Conservation (phyloP, 169 alveolate genomes). For the Plasmodium yoelii region DNA sequence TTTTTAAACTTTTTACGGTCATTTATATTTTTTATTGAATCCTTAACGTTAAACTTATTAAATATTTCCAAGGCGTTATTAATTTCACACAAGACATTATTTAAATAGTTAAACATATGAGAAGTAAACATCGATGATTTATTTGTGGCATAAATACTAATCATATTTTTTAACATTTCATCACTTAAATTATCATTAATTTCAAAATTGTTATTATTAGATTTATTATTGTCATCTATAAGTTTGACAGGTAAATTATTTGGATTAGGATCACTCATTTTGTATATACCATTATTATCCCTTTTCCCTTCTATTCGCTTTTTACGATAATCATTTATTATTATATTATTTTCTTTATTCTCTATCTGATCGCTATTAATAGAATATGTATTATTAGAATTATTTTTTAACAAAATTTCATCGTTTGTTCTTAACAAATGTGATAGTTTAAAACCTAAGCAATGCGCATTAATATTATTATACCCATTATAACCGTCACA, state of each 20-base stretch:
- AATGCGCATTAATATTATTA: constrained; percentile 52
- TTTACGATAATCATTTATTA: background rate
- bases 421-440: constrained; percentile 65
- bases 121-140: constrained; percentile 74
- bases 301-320: background rate
- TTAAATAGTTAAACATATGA: constrained; percentile 60
- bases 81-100: constrained; percentile 66
- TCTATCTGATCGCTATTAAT: background rate
- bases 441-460: constrained; percentile 63
- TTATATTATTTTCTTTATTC: background rate
- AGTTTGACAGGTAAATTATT: background rate
- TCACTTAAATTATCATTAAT: constrained; percentile 52
- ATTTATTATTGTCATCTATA: background rate
- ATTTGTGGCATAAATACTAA: constrained; percentile 60
- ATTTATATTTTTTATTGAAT: constrained; percentile 23
- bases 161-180: constrained; percentile 69
- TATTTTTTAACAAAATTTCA: constrained; percentile 17
- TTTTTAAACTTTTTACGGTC: constrained; percentile 13
- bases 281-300: background rate
- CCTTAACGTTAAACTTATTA: constrained; percentile 45
- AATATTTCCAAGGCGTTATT: constrained; percentile 66
- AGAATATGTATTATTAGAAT: background rate
- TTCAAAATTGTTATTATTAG: constrained; percentile 17
- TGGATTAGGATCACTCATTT: background rate
- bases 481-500: constrained; percentile 14